Conservation (phyloP, 2,329 filamentous ascomycete genomes). For the Colletotrichum agaves region DNA sequence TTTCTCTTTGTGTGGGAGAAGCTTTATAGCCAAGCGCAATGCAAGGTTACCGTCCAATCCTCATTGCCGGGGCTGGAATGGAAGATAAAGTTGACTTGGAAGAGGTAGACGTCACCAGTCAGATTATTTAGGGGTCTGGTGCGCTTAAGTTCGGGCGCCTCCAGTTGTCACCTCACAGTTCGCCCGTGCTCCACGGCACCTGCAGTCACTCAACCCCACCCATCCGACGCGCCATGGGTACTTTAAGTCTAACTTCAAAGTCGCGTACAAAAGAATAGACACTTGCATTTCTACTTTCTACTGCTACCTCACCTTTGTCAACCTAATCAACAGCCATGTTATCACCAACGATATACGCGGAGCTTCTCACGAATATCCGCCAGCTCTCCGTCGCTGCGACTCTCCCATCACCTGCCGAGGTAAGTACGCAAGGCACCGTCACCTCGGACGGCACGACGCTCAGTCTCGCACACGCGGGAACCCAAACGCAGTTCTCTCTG, state of each 20-base stretch:
- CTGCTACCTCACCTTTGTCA: background rate
- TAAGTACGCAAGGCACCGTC: constrained; percentile 56
- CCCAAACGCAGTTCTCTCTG: constrained; percentile 50
- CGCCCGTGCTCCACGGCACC: too few relatives aligned
- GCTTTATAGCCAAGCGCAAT: too few relatives aligned
- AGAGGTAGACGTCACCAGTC: too few relatives aligned
- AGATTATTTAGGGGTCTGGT: background rate
- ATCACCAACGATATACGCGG: constrained; percentile 65
- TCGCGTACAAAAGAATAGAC: background rate
- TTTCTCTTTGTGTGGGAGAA: constrained; percentile 26
- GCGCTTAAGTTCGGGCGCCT: background rate
- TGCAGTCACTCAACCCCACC: background rate
- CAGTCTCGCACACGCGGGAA: constrained; percentile 58
- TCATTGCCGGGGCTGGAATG: too few relatives aligned
- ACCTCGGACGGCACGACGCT: constrained; percentile 58
- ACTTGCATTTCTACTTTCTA: background rate
- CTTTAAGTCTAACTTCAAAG: constrained; percentile 14
- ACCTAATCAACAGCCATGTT: constrained; percentile 7
- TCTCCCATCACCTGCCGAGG: constrained; percentile 55
- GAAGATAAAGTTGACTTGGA: too few relatives aligned
- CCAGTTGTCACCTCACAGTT: background rate
- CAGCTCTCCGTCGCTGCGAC: constrained; percentile 70
- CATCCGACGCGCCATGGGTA: background rate
- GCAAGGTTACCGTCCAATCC: too few relatives aligned
- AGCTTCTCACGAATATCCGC: constrained; percentile 72